Evolutionary conservation across 2,329 filamentous ascomycete species (phyloP).

Genomic region (Penicillium corylophilum): DNA sequence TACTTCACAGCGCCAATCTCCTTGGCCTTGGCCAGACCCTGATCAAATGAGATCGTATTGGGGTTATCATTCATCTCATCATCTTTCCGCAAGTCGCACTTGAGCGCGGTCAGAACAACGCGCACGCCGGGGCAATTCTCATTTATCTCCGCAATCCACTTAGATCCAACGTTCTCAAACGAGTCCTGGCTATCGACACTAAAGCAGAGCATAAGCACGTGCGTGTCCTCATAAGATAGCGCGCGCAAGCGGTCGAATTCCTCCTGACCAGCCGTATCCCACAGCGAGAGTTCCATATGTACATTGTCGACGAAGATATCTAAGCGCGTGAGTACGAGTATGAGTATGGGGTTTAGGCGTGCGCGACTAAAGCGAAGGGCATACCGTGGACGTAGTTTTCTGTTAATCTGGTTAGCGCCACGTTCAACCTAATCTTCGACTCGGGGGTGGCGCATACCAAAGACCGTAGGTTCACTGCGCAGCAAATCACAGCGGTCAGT

Average conservation of each 20-base stretch:
- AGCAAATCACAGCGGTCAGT: slow-evolving; percentile 21
- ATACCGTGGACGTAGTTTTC: slow-evolving; percentile 98
- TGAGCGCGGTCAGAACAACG: slow-evolving; percentile 90
- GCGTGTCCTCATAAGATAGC: slow-evolving; percentile 95
- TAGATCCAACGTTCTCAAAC: slow-evolving; percentile 96
- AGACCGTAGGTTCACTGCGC: slow-evolving; percentile 82
- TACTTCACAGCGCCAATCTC: slow-evolving; percentile 92
- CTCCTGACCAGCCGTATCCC: slow-evolving; percentile 98
- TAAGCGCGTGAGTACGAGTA: slow-evolving; percentile 43
- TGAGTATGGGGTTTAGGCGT: too few relatives aligned
- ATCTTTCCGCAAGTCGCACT: slow-evolving; percentile 89
- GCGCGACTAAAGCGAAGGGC: slow-evolving; percentile 5
- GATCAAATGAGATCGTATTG: slow-evolving; percentile 76
- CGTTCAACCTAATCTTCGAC: background rate
- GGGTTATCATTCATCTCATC: slow-evolving; percentile 68
- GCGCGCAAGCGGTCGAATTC: slow-evolving; percentile 97
- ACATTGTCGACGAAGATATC: slow-evolving; percentile 98
- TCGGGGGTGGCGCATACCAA: slow-evolving; percentile 51
- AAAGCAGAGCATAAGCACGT: slow-evolving; percentile 98
- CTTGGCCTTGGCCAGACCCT: slow-evolving; percentile 86
- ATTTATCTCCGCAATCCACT: slow-evolving; percentile 97
- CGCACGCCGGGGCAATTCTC: slow-evolving; percentile 97
- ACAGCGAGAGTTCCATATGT: slow-evolving; percentile 94
- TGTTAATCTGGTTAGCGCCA: slow-evolving; percentile 29
- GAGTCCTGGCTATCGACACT: slow-evolving; percentile 92